Evolutionary conservation across 257 asterid genomes (phyloP).

Genomic region (Rauvolfia tetraphylla): DNA sequence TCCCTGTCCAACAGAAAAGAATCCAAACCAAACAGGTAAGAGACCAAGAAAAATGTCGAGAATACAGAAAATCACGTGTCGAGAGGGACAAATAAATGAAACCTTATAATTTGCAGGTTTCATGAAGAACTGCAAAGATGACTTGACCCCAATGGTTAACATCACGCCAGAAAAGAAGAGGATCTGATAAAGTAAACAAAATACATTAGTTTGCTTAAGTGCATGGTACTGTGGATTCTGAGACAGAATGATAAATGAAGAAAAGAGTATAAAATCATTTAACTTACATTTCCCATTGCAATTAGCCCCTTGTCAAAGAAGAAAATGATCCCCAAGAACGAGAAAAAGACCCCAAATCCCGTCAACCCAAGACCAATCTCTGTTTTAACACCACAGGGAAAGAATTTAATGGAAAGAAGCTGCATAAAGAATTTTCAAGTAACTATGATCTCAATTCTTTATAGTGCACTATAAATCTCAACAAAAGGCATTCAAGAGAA

Average conservation of each 20-base stretch:
- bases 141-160: constrained; percentile 80
- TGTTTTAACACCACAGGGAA: constrained; percentile 33
- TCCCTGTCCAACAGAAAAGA: constrained; percentile 50
- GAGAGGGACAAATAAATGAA: constrained; percentile 10
- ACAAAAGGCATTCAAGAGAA: neutral
- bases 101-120: constrained; percentile 88
- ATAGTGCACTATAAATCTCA: neutral
- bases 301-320: constrained; percentile 92
- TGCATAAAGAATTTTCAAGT: neutral
- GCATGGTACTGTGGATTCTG: constrained; percentile 12
- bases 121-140: constrained; percentile 87
- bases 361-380: constrained; percentile 98
- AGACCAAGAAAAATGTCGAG: constrained; percentile 2
- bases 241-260: constrained; percentile 6
- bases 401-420: constrained; percentile 11
- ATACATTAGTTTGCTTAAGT: neutral
- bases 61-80: neutral
- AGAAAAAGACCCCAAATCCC: constrained; percentile 86
- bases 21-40: constrained; percentile 6
- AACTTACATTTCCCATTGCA: constrained; percentile 94
- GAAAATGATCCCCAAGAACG: constrained; percentile 78
- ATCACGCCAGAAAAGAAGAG: constrained; percentile 93
- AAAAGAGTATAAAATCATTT: constrained; percentile 15
- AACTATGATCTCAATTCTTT: neutral
- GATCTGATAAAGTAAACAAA: constrained; percentile 52